Base-by-base conservation (phyloP, 306 rosid genomes). In the Gleditsia sinensis region DNA sequence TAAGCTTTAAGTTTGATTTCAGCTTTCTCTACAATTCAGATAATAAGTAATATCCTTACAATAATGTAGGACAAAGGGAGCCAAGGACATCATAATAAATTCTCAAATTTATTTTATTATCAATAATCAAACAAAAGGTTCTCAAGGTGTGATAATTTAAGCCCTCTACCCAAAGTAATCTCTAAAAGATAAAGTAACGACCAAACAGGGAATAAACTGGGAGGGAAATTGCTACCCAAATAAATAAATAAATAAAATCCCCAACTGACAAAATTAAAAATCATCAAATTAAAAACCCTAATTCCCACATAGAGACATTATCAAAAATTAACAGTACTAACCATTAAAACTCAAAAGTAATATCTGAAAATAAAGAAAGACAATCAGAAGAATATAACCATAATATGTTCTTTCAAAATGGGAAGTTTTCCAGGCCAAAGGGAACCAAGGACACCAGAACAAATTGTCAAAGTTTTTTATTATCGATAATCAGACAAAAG, bases 331-430 rank as follows among this genome's bases (percentile, higher is more conserved):
- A 58, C 7, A 9, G 36, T 7, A 16, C 16, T 16, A 12, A 28
- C 17, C 64, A 58, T 58, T 5, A 16, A 30, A 61, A 19, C 12
- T 56, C 63, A 56, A n/a, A 59, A 34, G 23, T 64, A 64, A n/a
- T 10, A 66, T 17, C 7, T 37, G 43, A 68, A 51, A 74, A 67
- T 58, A 53, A 60, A 57, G 11, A 48, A 36, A 32, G 30, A 60
- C 3, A 16, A 59, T 72, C 34, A 72, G 37, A 49, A 21, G 28
- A 77, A 43, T 19, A 63, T n/a, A 62, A 36, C 33, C 17, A 21
- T 27, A 62, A 46, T 2, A n/a, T 10, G 23, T 20, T 12, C 28
- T 28, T 16, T 30, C 57, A 67, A 46, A 24, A 14, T 5, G 39
- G 9, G 9, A 62, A 62, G 10, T 37, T 63, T 43, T n/a, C 3